Percentiles rank a stretch among this genome's conserved stretches.
These are phyloP conservation scores for Leccinum ochraceum DNA, from an alignment of 768 basidiomycete species.

Conservation along the genomic window DNA sequence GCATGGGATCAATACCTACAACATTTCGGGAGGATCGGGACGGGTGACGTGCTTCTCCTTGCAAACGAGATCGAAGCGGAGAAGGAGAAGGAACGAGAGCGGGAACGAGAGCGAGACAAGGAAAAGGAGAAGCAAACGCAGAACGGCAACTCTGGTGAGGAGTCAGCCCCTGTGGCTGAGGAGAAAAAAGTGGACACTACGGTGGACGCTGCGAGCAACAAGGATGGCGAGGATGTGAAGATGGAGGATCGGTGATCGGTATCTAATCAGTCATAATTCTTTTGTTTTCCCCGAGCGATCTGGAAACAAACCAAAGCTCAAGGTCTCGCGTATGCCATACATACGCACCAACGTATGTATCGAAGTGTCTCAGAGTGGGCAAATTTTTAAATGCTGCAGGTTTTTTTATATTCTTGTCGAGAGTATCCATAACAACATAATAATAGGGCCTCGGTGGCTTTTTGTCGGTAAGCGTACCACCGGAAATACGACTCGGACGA, in stretches of 20 bases:
- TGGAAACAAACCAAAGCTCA: too few relatives aligned
- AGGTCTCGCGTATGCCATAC: too few relatives aligned
- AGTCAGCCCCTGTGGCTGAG: constrained; percentile 33
- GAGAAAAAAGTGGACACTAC: constrained; percentile 26
- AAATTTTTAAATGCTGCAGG: too few relatives aligned
- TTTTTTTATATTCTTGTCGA: not conserved
- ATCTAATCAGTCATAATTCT: not conserved
- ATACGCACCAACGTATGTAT: too few relatives aligned
- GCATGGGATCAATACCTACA: constrained; percentile 72
- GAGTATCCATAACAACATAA: not conserved
- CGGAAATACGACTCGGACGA: too few relatives aligned
- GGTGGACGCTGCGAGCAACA: constrained; percentile 22
- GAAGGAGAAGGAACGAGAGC: constrained; percentile 40
- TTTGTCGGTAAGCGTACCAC: not conserved
- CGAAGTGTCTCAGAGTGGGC: too few relatives aligned
- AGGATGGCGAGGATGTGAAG: constrained; percentile 46
- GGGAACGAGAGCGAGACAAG: constrained; percentile 38
- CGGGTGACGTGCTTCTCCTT: constrained; percentile 64
- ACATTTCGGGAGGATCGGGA: constrained; percentile 81
- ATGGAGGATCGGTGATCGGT: constrained; percentile 44
- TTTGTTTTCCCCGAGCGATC: too few relatives aligned
- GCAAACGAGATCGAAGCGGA: constrained; percentile 38
- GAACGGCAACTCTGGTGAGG: constrained; percentile 28
- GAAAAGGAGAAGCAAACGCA: constrained; percentile 31
- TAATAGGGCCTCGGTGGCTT: not conserved